Conservation (phyloP, 169 alveolate genomes). For the Theileria sp. region DNA sequence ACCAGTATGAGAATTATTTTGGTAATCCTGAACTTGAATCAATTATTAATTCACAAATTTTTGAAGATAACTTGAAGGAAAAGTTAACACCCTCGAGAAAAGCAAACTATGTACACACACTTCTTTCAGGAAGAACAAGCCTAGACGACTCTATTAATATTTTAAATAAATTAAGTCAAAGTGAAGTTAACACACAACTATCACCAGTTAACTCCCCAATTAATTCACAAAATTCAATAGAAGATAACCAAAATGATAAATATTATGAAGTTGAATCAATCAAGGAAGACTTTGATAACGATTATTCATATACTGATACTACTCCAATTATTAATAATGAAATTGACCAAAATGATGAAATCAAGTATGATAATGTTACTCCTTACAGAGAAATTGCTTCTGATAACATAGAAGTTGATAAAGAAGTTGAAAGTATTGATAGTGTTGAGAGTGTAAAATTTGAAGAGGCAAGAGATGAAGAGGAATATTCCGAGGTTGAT, state of each 20-base stretch:
- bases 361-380: not conserved
- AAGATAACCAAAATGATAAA: not conserved
- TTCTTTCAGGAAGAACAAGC: constrained; percentile 26
- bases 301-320: not conserved
- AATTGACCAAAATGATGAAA: not conserved
- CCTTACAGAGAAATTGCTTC: not conserved
- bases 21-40: not conserved
- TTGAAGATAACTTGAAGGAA: not conserved
- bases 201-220: not conserved
- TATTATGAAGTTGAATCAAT: not conserved
- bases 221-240: not conserved
- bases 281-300: not conserved
- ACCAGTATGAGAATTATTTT: not conserved
- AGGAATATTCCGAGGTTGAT: constrained; percentile 4
- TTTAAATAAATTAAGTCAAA: not conserved
- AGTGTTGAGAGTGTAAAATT: not conserved
- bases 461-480: constrained; percentile 1
- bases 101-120: constrained; percentile 38
- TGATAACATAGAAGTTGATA: not conserved
- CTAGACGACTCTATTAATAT: constrained; percentile 5
- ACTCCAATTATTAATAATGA: not conserved
- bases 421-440: not conserved
- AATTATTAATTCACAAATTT: not conserved
- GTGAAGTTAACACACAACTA: not conserved
- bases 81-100: constrained; percentile 26